phyloP scores from a whole-genome alignment of 2,329 filamentous ascomycete genomes.

The Pseudogymnoascus sp. region DNA sequence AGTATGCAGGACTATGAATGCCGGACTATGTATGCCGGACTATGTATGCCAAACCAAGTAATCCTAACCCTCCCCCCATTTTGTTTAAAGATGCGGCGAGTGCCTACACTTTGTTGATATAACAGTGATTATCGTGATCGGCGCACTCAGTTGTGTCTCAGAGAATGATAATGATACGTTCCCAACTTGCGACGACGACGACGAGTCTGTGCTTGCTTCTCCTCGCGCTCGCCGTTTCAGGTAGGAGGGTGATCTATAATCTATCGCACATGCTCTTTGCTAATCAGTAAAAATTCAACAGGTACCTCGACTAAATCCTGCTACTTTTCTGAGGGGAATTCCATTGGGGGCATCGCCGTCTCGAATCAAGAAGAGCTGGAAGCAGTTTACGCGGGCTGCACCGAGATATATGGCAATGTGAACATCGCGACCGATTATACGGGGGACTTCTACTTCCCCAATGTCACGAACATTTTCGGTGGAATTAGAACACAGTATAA shows the following conservation, averaged over 20 bases:
- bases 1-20: too few species aligned
- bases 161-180: not conserved
- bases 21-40: too few species aligned
- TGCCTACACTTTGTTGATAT: too few species aligned
- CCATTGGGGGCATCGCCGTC: not conserved
- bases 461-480: not conserved
- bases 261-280: not conserved
- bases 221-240: not conserved
- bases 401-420: not conserved
- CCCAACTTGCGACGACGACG: not conserved
- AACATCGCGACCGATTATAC: not conserved
- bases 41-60: too few species aligned
- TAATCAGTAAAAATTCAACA: not conserved
- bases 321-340: not conserved
- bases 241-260: not conserved
- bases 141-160: not conserved
- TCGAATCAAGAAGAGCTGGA: not conserved
- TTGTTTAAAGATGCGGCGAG: too few species aligned
- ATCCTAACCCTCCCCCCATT: too few species aligned
- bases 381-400: not conserved
- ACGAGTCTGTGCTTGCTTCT: not conserved
- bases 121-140: not conserved
- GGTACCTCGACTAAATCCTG: not conserved
- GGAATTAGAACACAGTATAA: not conserved
- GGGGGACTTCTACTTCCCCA: not conserved